Percentiles rank a stretch among this genome's conserved stretches.
Evolutionary conservation across 129 eudicot genomes (phyloP).

Genomic region (Flaveria trinervia): DNA sequence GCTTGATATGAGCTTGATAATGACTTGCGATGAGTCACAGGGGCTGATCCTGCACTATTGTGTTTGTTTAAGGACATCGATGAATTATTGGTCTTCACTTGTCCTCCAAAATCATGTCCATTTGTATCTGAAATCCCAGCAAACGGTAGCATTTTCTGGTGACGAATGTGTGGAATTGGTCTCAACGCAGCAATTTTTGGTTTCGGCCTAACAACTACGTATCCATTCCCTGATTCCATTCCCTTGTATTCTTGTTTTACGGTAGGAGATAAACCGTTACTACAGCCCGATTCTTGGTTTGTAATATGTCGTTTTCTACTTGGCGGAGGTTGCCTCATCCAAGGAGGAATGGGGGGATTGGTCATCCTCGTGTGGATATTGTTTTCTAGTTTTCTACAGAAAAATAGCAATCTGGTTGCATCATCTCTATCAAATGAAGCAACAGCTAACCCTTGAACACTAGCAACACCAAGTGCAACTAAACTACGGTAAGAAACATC

Average conservation of each 20-base stretch:
- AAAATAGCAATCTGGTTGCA: conserved; percentile 81
- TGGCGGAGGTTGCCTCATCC: conserved; percentile 92
- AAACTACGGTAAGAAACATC: conserved; percentile 77
- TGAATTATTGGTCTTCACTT: conserved; percentile 47
- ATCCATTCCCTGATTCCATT: conserved; percentile 48
- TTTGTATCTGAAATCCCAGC: conserved; percentile 57
- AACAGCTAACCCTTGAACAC: conserved; percentile 92
- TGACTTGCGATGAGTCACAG: conserved; percentile 67
- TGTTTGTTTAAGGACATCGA: conserved; percentile 51
- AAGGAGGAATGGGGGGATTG: conserved; percentile 49
- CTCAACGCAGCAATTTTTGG: conserved; percentile 78
- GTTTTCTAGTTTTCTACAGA: conserved; percentile 44
- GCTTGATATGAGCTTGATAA: conserved; percentile 63
- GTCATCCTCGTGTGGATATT: conserved; percentile 24
- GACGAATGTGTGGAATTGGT: conserved; percentile 82
- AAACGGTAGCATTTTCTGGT: conserved; percentile 86
- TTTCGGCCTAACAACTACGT: conserved; percentile 53
- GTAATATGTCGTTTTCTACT: conserved; percentile 55
- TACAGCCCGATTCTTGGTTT: conserved; percentile 38
- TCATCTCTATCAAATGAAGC: conserved; percentile 95
- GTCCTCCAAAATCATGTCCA: conserved; percentile 65
- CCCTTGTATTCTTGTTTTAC: conserved; percentile 38
- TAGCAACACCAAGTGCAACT: conserved; percentile 86
- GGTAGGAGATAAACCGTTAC: conserved; percentile 28
- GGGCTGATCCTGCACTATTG: conserved; percentile 48